Base-by-base conservation (phyloP, 306 rosid species). In the Abrus pulchellus region DNA sequence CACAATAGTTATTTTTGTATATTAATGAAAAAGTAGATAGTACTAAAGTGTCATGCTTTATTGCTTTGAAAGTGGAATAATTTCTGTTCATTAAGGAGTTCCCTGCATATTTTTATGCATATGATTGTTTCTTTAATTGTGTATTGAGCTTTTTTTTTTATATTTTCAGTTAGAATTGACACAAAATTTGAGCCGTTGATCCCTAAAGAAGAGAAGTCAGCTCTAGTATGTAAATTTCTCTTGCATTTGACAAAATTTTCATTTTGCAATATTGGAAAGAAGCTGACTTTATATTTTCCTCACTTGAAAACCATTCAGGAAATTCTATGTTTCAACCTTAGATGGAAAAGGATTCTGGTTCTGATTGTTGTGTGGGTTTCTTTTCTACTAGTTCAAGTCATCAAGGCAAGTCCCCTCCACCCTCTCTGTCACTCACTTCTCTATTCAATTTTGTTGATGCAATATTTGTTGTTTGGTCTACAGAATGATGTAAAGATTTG, bases 351-450 rank as follows among this genome's bases (percentile, higher is more conserved):
- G 87, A 34, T 89, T 57, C 43, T 82, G 30, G 87, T 84, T 32
- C 72, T 92, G 65, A 5, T 90, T 9, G 8, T 11, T 29, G 92
- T 92, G 12, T 94, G 97, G 98, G 75, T 54, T 74, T 65, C 53
- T 82, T 94, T 92, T 83, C 90, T 94, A 41, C 76, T 83, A 53
- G 85, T 94, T 79, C 97, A 94, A 85, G 74, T 94, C 81, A 38
- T 91, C 68, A 94, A 92, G 92, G 98, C 72, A 61, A 92, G 76
- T 63, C 9, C 52, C 72, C 36, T 9, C 72, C 14, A 2, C 6
- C n/a, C 27, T 6, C 30, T 38, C 4, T 47, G 49, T 69, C 73
- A 9, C 74, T 54, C 50, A 43, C 64, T 69, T 0, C 11, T 50
- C 29, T 45, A 55, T 53, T 57, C 27, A 38, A 30, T 66, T 57